A percentile compares a stretch with the other conserved stretches of the same genome.
These are phyloP conservation scores for Murraya koenigii DNA, from an alignment of 345 rosid genomes.

Conservation along the genomic window DNA sequence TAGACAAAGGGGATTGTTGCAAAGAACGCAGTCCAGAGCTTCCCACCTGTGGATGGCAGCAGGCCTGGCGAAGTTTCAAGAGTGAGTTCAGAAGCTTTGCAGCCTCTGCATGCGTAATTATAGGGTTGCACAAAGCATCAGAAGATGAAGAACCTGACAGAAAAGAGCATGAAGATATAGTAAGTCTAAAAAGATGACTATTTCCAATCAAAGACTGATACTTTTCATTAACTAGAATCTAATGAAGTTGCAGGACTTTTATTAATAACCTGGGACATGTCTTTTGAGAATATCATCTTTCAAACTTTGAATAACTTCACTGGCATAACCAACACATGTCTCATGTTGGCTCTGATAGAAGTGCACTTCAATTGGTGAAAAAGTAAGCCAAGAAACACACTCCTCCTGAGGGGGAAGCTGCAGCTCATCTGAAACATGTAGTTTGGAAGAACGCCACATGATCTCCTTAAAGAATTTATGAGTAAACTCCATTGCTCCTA, in stretches of 20 bases:
- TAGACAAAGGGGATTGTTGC: constrained; percentile 93
- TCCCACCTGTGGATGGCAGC: constrained; percentile 99
- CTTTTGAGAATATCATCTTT: constrained; percentile 76
- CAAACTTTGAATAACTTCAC: constrained; percentile 79
- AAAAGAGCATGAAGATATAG: constrained; percentile 4
- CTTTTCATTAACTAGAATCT: constrained; percentile 9
- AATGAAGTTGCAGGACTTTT: constrained; percentile 23
- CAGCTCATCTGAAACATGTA: constrained; percentile 87
- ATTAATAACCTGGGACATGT: constrained; percentile 48
- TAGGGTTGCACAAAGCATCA: constrained; percentile 39
- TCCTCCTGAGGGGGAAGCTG: constrained; percentile 93
- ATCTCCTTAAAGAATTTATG: constrained; percentile 73
- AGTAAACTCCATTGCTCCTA: constrained; percentile 71
- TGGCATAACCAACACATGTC: constrained; percentile 86
- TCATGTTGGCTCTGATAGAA: constrained; percentile 97
- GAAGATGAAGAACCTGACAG: constrained; percentile 46
- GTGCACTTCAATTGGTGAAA: constrained; percentile 92
- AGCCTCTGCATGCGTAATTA: constrained; percentile 80
- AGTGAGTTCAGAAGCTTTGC: constrained; percentile 84
- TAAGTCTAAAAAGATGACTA: constrained; percentile 1
- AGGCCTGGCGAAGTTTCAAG: constrained; percentile 98
- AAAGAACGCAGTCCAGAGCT: constrained; percentile 87
- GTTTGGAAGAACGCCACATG: constrained; percentile 97
- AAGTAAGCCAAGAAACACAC: constrained; percentile 75
- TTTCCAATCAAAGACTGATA: background rate